Evolutionary conservation across 2,329 filamentous ascomycete genomes (phyloP).

Genomic region (Capronia epimyces): DNA sequence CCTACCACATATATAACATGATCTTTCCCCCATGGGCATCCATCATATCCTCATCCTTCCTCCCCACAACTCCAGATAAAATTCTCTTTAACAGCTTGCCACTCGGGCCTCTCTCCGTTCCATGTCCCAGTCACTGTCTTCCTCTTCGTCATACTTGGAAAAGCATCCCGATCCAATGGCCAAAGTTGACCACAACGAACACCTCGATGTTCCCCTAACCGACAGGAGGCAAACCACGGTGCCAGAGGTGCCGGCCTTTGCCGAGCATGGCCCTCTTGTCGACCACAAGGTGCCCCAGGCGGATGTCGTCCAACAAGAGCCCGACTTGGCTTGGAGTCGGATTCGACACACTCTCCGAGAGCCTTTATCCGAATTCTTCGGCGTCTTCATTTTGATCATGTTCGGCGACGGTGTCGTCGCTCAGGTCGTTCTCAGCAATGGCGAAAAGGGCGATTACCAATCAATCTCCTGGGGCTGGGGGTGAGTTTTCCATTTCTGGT

Average conservation of each 20-base stretch:
- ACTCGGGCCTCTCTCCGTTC: conserved; percentile 11
- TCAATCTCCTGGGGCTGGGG: conserved; percentile 51
- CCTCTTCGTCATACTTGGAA: conserved; percentile 14
- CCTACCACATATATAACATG: conserved; percentile 16
- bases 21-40: conserved; percentile 12
- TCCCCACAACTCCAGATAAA: conserved; percentile 14
- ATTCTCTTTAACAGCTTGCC: conserved; percentile 3
- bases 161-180: conserved; percentile 16
- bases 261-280: conserved; percentile 33
- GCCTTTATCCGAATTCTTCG: conserved; percentile 62
- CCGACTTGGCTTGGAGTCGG: conserved; percentile 48
- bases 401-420: conserved; percentile 69
- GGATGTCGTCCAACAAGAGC: conserved; percentile 27
- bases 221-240: conserved; percentile 18
- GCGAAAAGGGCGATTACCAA: conserved; percentile 45
- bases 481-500: conserved; percentile 33
- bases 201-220: conserved; percentile 12
- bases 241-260: conserved; percentile 16
- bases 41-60: conserved; percentile 9
- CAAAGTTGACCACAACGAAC: conserved; percentile 16
- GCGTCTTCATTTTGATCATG: conserved; percentile 61
- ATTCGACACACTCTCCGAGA: conserved; percentile 51
- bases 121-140: not conserved
- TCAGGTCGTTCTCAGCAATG: conserved; percentile 57
- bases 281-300: conserved; percentile 34